Conservation (phyloP, 176 grass and related monocot genomes). For the Phoenix dactylifera region DNA sequence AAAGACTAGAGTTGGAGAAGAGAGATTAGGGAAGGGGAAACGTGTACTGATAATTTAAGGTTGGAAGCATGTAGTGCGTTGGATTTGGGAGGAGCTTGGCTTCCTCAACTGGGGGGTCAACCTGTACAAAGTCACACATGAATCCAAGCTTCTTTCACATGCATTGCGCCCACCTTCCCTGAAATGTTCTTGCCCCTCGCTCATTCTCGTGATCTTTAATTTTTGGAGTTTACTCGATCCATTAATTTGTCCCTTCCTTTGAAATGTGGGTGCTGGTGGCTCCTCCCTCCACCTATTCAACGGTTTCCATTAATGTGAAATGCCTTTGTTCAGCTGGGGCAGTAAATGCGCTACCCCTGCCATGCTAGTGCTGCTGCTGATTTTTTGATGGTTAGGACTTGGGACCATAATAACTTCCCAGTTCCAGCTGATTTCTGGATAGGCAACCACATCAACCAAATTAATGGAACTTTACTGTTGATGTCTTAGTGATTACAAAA, state of each 20-base stretch:
- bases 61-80: not conserved
- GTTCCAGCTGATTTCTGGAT: too few species aligned
- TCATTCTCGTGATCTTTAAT: conserved; percentile 8
- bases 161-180: conserved; percentile 20
- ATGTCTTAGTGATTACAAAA: too few species aligned
- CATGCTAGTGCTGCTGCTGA: too few species aligned
- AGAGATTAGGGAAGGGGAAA: conserved; percentile 2
- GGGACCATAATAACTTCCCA: too few species aligned
- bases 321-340: not conserved
- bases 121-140: conserved; percentile 20
- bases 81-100: too few species aligned
- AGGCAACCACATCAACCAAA: too few species aligned
- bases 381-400: too few species aligned
- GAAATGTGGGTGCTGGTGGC: not conserved
- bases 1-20: not conserved
- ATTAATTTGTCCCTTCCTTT: conserved; percentile 1
- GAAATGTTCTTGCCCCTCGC: not conserved
- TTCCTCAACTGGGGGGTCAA: conserved; percentile 11
- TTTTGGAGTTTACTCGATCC: not conserved
- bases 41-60: conserved; percentile 3
- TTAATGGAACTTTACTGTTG: too few species aligned
- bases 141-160: conserved; percentile 34
- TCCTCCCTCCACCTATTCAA: not conserved
- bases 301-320: conserved; percentile 11
- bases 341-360: too few species aligned